Evolutionary conservation across 495 filamentous ascomycete species (phyloP), one percentile per base, ranked within the genome.

Genomic region (Hyaloscypha hepaticicola): DNA sequence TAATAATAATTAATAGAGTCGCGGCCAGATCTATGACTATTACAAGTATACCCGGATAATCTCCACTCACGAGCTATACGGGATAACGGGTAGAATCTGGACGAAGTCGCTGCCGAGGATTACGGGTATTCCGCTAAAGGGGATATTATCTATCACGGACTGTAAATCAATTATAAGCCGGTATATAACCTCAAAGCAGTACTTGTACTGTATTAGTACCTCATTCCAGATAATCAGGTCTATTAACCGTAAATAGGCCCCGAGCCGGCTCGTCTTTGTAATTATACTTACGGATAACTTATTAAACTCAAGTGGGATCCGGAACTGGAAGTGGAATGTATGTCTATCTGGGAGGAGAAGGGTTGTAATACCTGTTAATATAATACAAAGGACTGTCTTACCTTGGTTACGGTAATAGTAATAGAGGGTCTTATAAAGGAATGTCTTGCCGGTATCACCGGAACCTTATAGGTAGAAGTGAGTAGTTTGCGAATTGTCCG

Each of bases 361-460:
- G 25, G 58, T 34, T 34, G 51, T 45, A 63, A 71, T 71, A 49
- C 66, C 55, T 12, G 56, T 69, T 62, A 55, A 69, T 41, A 58
- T 66, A 45, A 69, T 51, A 51, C 31, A 71, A 27, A 71, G 56
- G 14, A 71, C 66, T 33, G 53, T 63, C 22, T 69, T 69, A 8
- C 61, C 66, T 50, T 61, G 34, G 16, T 12, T 38, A 29, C 29
- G 38, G 58, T 55, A 70, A 38, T 66, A 56, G 28, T 68, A 27
- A 50, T 28, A 68, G 7, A 71, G 28, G 7, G 31, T 51, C 50
- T 63, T 65, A 59, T 71, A 65, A 14, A 71, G 52, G 48, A 69
- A 70, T 14, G 61, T 70, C 59, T 70, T 70, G 21, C 61, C 34
- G 1, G 58, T 69, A 4, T 56, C 55, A 9, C 55, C 51, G 4